Conservation (phyloP, 805 yeast species). For the Geotrichum ghanense region DNA sequence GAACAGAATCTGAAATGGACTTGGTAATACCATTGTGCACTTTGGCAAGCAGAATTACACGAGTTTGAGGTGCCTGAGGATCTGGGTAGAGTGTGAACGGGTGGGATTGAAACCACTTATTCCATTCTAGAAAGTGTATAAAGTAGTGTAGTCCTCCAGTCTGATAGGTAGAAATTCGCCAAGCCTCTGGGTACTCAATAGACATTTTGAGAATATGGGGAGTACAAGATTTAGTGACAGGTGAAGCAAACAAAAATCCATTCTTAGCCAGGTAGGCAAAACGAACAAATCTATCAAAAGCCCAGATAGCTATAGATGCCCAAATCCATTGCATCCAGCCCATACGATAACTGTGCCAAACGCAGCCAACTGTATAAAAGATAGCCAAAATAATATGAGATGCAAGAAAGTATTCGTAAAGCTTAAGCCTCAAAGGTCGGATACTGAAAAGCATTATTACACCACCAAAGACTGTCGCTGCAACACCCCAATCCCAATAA, state of each 20-base stretch:
- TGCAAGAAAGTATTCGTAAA: conserved; percentile 52
- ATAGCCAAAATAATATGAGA: conserved; percentile 47
- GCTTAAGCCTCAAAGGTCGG: conserved; percentile 37
- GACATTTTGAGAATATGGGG: conserved; percentile 17
- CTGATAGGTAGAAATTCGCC: conserved; percentile 41
- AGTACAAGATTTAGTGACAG: conserved; percentile 2
- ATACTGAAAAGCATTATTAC: conserved; percentile 38
- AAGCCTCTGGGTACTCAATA: conserved; percentile 31
- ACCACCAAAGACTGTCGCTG: conserved; percentile 32
- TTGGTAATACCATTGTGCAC: conserved; percentile 14
- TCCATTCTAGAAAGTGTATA: conserved; percentile 42
- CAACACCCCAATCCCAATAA: conserved; percentile 31
- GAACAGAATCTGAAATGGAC: conserved; percentile 2
- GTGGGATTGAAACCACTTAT: conserved; percentile 57
- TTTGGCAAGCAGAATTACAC: conserved; percentile 9
- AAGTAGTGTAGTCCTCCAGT: conserved; percentile 40
- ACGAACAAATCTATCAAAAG: conserved; percentile 50
- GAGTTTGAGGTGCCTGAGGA: conserved; percentile 7
- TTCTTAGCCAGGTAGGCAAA: conserved; percentile 41
- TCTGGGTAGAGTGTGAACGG: conserved; percentile 43
- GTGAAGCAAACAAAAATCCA: conserved; percentile 33
- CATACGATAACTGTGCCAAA: conserved; percentile 39
- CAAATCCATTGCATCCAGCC: conserved; percentile 39
- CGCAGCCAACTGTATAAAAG: conserved; percentile 41
- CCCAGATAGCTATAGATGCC: conserved; percentile 57